Percentiles rank a stretch among this genome's conserved stretches.
These are phyloP conservation scores for Ophiostoma angusticollis DNA, from an alignment of 2,329 filamentous ascomycete genomes.

Conservation along the genomic window DNA sequence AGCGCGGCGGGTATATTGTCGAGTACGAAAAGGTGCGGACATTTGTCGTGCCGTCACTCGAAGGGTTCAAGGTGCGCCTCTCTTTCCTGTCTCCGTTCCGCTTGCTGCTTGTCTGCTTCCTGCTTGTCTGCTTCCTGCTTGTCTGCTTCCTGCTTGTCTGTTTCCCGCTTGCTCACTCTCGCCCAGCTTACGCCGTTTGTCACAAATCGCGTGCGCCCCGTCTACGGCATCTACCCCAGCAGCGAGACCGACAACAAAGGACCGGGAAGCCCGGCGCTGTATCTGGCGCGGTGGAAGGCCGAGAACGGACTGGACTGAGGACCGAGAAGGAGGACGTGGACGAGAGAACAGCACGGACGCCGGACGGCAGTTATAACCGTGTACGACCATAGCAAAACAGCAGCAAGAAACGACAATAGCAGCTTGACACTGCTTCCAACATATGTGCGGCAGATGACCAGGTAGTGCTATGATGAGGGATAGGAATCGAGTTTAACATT, in stretches of 20 bases:
- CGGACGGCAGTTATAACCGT: too few species aligned
- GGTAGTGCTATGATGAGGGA: too few species aligned
- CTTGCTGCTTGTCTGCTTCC: neutral
- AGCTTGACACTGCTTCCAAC: too few species aligned
- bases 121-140: neutral
- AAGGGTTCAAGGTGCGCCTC: conserved; percentile 52
- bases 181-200: conserved; percentile 72
- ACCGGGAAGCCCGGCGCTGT: conserved; percentile 47
- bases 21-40: conserved; percentile 84
- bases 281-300: conserved; percentile 53
- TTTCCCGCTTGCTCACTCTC: neutral
- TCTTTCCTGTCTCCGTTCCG: neutral
- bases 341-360: too few species aligned
- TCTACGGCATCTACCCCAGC: conserved; percentile 26
- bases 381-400: neutral
- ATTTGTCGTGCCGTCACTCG: conserved; percentile 59
- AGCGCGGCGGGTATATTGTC: conserved; percentile 70
- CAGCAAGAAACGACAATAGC: neutral
- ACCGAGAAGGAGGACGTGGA: neutral
- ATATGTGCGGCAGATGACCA: too few species aligned
- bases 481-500: too few species aligned
- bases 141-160: neutral
- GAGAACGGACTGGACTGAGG: conserved; percentile 49
- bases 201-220: conserved; percentile 41
- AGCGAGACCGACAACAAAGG: conserved; percentile 40